A percentile compares a stretch with the other conserved stretches of the same genome.
Evolutionary conservation across 768 basidiomycete genomes (phyloP).

Genomic region (Lyophyllum atratum): DNA sequence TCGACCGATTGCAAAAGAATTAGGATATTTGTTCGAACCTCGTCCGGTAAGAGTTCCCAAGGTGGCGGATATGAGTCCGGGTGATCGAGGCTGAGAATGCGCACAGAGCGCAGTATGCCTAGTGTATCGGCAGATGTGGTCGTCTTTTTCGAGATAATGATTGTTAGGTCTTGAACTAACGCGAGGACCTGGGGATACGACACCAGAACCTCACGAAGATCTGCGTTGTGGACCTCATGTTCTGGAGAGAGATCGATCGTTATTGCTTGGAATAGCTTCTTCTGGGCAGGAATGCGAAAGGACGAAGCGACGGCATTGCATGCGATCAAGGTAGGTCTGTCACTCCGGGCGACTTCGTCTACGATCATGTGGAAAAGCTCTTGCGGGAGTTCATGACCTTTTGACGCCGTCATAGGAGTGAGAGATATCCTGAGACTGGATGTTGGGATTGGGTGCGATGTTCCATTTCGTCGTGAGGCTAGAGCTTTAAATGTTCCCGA

Average conservation of each 20-base stretch:
- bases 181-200: not conserved
- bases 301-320: not conserved
- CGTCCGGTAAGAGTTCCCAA: not conserved
- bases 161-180: not conserved
- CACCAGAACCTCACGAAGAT: not conserved
- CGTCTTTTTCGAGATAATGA: not conserved
- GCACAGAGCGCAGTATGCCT: not conserved
- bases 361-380: not conserved
- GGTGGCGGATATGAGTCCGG: not conserved
- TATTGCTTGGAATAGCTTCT: not conserved
- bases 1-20: not conserved
- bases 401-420: not conserved
- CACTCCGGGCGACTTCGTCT: not conserved
- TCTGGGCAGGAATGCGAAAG: not conserved
- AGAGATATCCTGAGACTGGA: too few relatives aligned
- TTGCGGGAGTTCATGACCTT: not conserved
- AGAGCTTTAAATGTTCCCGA: too few relatives aligned
- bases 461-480: too few relatives aligned
- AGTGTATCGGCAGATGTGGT: not conserved
- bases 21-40: not conserved
- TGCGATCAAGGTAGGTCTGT: not conserved
- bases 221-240: not conserved
- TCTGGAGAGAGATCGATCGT: not conserved
- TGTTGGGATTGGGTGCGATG: too few relatives aligned
- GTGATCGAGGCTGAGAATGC: not conserved